Conservation (phyloP, 768 basidiomycete genomes). For the Boletus rubroflammeus region DNA sequence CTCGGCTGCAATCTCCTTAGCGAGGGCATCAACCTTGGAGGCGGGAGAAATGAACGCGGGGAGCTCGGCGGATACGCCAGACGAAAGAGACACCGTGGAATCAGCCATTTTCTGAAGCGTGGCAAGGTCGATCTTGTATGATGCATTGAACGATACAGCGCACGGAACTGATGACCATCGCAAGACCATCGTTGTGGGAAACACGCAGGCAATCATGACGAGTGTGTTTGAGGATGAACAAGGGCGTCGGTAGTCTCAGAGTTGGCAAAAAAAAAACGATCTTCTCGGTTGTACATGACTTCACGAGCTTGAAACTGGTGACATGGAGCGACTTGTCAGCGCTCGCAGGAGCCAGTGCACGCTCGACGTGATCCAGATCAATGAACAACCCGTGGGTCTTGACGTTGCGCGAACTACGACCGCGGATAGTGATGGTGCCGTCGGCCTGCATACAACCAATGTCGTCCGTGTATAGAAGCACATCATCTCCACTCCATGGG, state of each 20-base stretch:
- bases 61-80: constrained; percentile 16
- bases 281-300: constrained; percentile 23
- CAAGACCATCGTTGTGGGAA: constrained; percentile 17
- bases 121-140: constrained; percentile 30
- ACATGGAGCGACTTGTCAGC: constrained; percentile 16
- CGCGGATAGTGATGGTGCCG: constrained; percentile 25
- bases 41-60: background rate
- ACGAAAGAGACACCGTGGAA: constrained; percentile 9
- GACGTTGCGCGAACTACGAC: constrained; percentile 30
- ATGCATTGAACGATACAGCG: constrained; percentile 30
- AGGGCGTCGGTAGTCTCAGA: constrained; percentile 15
- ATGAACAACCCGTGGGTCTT: constrained; percentile 30
- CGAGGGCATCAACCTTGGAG: constrained; percentile 21
- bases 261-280: constrained; percentile 26
- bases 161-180: constrained; percentile 24
- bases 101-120: constrained; percentile 26
- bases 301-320: constrained; percentile 27
- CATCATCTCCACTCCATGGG: constrained; percentile 19
- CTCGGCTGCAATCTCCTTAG: constrained; percentile 34
- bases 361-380: constrained; percentile 29
- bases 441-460: constrained; percentile 27
- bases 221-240: constrained; percentile 21
- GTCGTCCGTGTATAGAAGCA: constrained; percentile 30
- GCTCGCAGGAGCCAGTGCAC: constrained; percentile 23
- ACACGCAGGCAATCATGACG: constrained; percentile 20